phyloP scores from a whole-genome alignment of 345 rosid species.

The Gossypium anomalum region DNA sequence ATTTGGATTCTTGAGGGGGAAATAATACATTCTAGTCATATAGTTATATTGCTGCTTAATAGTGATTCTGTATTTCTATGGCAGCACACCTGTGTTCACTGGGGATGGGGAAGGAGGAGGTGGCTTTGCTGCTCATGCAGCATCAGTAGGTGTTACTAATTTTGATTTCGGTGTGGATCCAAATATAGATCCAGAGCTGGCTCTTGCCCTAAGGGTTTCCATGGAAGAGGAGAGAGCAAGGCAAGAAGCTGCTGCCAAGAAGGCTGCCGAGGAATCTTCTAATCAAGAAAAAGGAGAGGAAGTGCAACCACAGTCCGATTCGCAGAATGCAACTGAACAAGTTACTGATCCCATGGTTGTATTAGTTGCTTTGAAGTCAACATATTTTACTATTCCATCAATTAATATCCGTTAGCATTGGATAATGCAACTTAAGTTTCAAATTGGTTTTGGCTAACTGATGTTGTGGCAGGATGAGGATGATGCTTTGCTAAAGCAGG shows the following conservation, averaged over 20 bases:
- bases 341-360: constrained; percentile 53
- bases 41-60: not conserved
- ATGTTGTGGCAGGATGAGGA: constrained; percentile 43
- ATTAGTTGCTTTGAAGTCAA: not conserved
- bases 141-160: constrained; percentile 45
- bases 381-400: not conserved
- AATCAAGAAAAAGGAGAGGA: constrained; percentile 50
- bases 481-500: constrained; percentile 53
- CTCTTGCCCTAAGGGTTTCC: constrained; percentile 77
- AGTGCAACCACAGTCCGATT: constrained; percentile 8
- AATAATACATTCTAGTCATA: no score
- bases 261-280: constrained; percentile 59
- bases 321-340: constrained; percentile 31
- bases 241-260: constrained; percentile 81
- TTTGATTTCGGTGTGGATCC: constrained; percentile 75
- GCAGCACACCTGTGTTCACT: constrained; percentile 68
- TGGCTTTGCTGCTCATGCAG: constrained; percentile 65
- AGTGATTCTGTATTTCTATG: constrained; percentile 2
- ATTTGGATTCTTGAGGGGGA: not conserved
- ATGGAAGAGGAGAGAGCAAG: constrained; percentile 93
- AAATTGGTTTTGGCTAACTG: constrained; percentile 11
- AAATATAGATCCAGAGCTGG: constrained; percentile 75
- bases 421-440: not conserved
- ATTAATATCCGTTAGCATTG: not conserved
- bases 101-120: constrained; percentile 69